Conservation (phyloP, 1,139 yeast species). For the Scheffersomyces insectosa region DNA sequence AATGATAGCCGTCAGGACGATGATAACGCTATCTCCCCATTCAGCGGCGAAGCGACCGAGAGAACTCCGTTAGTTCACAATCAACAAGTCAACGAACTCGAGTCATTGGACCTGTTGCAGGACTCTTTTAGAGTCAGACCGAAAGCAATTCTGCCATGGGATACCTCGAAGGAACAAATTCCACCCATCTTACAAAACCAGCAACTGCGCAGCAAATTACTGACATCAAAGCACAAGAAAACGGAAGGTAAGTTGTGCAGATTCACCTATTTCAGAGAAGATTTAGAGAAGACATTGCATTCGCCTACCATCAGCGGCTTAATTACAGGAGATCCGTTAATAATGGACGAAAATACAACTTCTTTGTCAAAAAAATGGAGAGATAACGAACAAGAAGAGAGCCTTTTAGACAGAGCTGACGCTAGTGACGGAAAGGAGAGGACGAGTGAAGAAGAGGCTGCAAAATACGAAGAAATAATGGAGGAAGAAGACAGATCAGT, state of each 20-base stretch:
- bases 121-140: constrained; percentile 69
- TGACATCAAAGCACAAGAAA: constrained; percentile 12
- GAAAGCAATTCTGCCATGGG: constrained; percentile 77
- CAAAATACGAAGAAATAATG: constrained; percentile 8
- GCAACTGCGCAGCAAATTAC: constrained; percentile 7
- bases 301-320: constrained; percentile 87
- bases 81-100: constrained; percentile 65
- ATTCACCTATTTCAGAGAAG: constrained; percentile 91
- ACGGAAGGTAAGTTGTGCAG: constrained; percentile 41
- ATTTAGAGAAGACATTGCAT: constrained; percentile 83
- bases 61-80: constrained; percentile 30
- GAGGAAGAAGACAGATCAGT: constrained; percentile 13
- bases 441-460: constrained; percentile 3
- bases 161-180: constrained; percentile 36
- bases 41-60: not conserved
- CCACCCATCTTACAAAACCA: constrained; percentile 31
- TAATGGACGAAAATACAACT: constrained; percentile 9
- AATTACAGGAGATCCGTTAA: constrained; percentile 22
- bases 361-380: constrained; percentile 19
- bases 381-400: constrained; percentile 3
- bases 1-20: constrained; percentile 1
- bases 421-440: constrained; percentile 1
- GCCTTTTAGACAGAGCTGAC: not conserved
- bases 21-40: not conserved
- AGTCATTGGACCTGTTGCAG: constrained; percentile 39